Conservation (phyloP, 345 rosid genomes). For the Aegle marmelos region DNA sequence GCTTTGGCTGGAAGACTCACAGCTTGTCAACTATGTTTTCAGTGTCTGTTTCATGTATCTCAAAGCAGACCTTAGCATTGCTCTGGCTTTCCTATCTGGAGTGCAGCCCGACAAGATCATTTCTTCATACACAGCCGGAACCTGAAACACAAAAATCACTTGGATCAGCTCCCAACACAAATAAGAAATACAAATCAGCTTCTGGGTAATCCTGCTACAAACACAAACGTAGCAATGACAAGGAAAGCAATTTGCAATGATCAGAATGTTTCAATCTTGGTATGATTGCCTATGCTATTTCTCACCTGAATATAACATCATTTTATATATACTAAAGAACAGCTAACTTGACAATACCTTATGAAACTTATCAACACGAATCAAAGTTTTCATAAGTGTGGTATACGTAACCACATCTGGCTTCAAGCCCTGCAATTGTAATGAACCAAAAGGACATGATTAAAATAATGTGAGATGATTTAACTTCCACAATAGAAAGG, state of each 20-base stretch:
- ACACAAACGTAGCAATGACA: not conserved
- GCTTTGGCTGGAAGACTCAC: constrained; percentile 8
- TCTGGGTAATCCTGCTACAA: not conserved
- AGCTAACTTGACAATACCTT: constrained; percentile 45
- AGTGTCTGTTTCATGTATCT: constrained; percentile 82
- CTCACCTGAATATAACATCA: not conserved
- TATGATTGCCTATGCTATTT: not conserved
- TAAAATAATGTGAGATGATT: constrained; percentile 2
- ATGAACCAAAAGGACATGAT: constrained; percentile 23
- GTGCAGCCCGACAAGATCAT: constrained; percentile 83
- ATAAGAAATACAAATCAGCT: not conserved
- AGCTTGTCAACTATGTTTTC: constrained; percentile 26
- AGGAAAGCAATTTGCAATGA: not conserved
- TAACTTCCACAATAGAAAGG: not conserved
- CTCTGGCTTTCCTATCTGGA: constrained; percentile 92
- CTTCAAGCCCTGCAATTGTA: constrained; percentile 62
- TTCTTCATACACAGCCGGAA: constrained; percentile 86
- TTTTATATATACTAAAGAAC: not conserved
- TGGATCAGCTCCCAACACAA: not conserved
- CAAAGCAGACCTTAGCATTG: constrained; percentile 92
- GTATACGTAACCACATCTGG: constrained; percentile 97
- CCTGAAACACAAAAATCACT: constrained; percentile 44
- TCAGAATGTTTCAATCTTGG: not conserved
- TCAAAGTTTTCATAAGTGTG: constrained; percentile 88
- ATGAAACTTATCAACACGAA: constrained; percentile 79